phyloP scores from a whole-genome alignment of 2,329 filamentous ascomycete species.

The Colletotrichum eremochloae region DNA sequence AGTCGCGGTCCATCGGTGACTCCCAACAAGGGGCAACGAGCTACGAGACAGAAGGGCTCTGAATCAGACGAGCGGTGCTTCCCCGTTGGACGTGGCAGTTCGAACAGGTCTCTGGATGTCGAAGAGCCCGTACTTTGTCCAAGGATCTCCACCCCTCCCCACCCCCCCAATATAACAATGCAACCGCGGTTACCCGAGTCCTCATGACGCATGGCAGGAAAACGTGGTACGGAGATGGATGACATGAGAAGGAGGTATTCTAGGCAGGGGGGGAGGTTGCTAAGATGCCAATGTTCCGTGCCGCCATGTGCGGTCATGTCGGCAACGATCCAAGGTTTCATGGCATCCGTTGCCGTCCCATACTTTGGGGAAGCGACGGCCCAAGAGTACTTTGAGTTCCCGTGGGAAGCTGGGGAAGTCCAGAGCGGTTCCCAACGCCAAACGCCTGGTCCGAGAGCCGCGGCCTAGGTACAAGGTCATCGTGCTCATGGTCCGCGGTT shows the following conservation, averaged over 20 bases:
- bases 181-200: not conserved
- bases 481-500: not conserved
- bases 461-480: not conserved
- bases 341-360: not conserved
- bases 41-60: not conserved
- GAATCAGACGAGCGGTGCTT: not conserved
- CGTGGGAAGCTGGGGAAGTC: conserved; percentile 7
- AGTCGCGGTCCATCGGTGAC: not conserved
- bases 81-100: too few relatives aligned
- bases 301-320: conserved; percentile 15
- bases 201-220: too few relatives aligned
- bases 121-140: too few relatives aligned
- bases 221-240: not conserved
- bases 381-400: not conserved
- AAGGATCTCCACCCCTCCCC: not conserved
- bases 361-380: not conserved
- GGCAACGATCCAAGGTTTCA: not conserved
- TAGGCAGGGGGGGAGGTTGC: not conserved
- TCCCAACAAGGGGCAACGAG: not conserved
- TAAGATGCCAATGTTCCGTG: not conserved
- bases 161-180: not conserved
- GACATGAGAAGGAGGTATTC: not conserved
- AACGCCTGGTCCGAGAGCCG: not conserved
- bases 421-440: not conserved
- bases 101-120: not conserved